Percentiles rank a stretch among this genome's conserved stretches.
Evolutionary conservation across 306 rosid genomes (phyloP).

Genomic region (Astragalus glycyphyllos): DNA sequence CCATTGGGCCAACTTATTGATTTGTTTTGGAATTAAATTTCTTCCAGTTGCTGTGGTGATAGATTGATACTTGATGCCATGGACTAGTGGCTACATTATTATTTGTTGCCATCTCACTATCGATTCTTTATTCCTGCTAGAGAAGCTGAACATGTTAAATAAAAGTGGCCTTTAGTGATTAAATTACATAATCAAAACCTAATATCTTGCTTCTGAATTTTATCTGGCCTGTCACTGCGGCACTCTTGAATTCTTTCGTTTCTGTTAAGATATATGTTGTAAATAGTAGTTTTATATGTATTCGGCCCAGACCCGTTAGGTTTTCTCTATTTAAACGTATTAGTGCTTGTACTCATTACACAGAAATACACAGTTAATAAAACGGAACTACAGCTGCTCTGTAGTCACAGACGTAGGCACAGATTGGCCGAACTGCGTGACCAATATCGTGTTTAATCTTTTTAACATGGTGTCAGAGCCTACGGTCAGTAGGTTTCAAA

Average conservation of each 20-base stretch:
- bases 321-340: no score
- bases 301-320: no score
- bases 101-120: slow-evolving; percentile 7
- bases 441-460: no score
- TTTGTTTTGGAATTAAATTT: slow-evolving; percentile 31
- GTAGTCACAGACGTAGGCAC: no score
- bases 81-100: slow-evolving; percentile 33
- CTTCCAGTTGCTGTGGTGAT: slow-evolving; percentile 20
- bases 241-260: not conserved
- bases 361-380: no score
- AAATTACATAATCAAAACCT: slow-evolving; percentile 9
- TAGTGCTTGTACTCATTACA: no score
- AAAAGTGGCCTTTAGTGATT: not conserved
- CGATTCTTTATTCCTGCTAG: slow-evolving; percentile 5
- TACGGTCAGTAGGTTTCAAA: no score
- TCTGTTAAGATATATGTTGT: not conserved
- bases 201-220: slow-evolving; percentile 24
- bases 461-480: no score
- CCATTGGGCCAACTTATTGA: slow-evolving; percentile 20
- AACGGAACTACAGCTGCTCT: no score
- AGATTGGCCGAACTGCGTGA: no score
- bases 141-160: slow-evolving; percentile 21
- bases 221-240: slow-evolving; percentile 6
- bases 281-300: no score
- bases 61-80: slow-evolving; percentile 29